These are phyloP conservation scores for Ramularia collo-cygni DNA, from an alignment of 2,329 filamentous ascomycete genomes.

Conservation along the genomic window DNA sequence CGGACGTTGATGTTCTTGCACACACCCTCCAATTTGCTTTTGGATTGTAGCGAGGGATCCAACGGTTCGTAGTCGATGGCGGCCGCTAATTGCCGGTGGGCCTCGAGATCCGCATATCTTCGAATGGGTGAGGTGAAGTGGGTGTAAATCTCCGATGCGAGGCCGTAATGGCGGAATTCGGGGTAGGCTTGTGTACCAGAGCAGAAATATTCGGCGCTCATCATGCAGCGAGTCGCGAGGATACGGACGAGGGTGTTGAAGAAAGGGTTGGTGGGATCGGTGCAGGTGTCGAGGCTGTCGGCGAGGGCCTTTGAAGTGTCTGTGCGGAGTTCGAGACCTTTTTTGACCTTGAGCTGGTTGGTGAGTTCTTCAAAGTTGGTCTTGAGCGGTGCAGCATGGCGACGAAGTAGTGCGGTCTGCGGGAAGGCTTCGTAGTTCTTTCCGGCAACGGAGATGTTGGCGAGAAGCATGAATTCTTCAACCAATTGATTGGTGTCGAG, in stretches of 20 bases:
- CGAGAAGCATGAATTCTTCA: conserved; percentile 98
- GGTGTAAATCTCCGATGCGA: conserved; percentile 95
- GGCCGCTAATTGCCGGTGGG: conserved; percentile 87
- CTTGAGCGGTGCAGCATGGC: conserved; percentile 85
- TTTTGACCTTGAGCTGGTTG: conserved; percentile 84
- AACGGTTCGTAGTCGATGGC: conserved; percentile 88
- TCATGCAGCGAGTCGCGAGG: conserved; percentile 98
- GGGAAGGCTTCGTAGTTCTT: conserved; percentile 90
- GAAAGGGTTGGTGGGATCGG: conserved; percentile 76
- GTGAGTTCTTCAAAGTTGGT: conserved; percentile 93
- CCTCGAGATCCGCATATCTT: conserved; percentile 92
- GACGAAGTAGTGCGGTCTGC: conserved; percentile 86
- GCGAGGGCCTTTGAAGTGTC: conserved; percentile 91
- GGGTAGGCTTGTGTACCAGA: conserved; percentile 86
- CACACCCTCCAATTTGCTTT: conserved; percentile 79
- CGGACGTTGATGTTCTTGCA: conserved; percentile 98
- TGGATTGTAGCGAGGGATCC: conserved; percentile 73
- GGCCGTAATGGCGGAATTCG: conserved; percentile 94
- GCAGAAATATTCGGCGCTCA: conserved; percentile 97
- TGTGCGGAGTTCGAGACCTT: conserved; percentile 68
- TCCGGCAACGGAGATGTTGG: conserved; percentile 87
- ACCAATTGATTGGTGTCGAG: conserved; percentile 96
- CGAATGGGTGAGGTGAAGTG: conserved; percentile 98
- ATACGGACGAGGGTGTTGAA: conserved; percentile 98
- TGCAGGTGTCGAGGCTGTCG: conserved; percentile 79